Conservation (phyloP, 805 yeast species). For the Brettanomyces sp. region DNA sequence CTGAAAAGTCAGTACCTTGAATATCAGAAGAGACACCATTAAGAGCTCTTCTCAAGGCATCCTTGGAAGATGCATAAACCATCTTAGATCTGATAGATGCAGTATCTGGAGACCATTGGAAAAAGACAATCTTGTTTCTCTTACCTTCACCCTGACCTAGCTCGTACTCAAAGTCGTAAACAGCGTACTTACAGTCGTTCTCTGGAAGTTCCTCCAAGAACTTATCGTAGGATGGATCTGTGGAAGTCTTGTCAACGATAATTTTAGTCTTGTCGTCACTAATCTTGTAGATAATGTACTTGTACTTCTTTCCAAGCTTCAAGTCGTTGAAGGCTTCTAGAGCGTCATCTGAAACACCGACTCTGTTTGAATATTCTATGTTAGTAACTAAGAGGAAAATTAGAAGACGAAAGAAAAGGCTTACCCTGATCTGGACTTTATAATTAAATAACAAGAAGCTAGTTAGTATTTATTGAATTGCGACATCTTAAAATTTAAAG, state of each 20-base stretch:
- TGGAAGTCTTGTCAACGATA: constrained; percentile 76
- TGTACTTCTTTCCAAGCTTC: constrained; percentile 85
- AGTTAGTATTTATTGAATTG: neutral
- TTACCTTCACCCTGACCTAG: constrained; percentile 86
- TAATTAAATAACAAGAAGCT: neutral
- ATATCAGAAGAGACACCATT: constrained; percentile 91
- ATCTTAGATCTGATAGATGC: constrained; percentile 93
- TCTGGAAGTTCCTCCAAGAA: constrained; percentile 89
- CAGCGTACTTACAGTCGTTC: constrained; percentile 91
- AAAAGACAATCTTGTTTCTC: constrained; percentile 61
- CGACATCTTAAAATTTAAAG: too few species aligned
- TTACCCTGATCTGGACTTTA: constrained; percentile 28
- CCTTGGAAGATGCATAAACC: constrained; percentile 98
- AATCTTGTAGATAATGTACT: constrained; percentile 72
- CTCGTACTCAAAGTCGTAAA: constrained; percentile 95
- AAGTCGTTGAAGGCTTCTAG: constrained; percentile 90
- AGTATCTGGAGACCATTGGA: constrained; percentile 96
- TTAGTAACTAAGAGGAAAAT: constrained; percentile 1
- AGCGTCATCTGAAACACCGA: constrained; percentile 79
- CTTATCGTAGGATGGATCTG: constrained; percentile 66
- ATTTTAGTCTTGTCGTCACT: constrained; percentile 86
- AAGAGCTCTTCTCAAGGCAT: constrained; percentile 93
- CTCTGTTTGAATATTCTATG: constrained; percentile 32
- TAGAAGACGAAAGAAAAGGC: constrained; percentile 2
- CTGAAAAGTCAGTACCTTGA: constrained; percentile 97